Percentiles rank a stretch among this genome's conserved stretches.
Evolutionary conservation across 129 eudicot genomes (phyloP).

Genomic region (Helianthus annuus): HanXRQr2.0-SUNRISE NC_035443.2:179414377-179414876

Average conservation of each 20-base stretch:
- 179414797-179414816: background rate
- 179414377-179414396: too few species aligned
- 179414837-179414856: too few species aligned
- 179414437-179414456: too few species aligned
- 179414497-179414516: too few species aligned
- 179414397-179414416: background rate
- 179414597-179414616: background rate
- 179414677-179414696: conserved; percentile 65
- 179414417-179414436: background rate
- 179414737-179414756: conserved; percentile 49
- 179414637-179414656: conserved; percentile 95
- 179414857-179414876: too few species aligned
- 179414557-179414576: background rate
- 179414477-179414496: too few species aligned
- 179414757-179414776: background rate
- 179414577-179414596: background rate
- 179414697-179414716: conserved; percentile 96
- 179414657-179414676: conserved; percentile 88
- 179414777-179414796: background rate
- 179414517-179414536: too few species aligned
- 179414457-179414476: too few species aligned
- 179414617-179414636: conserved; percentile 40
- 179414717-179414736: conserved; percentile 79
- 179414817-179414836: background rate
- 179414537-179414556: background rate